phyloP scores from a whole-genome alignment of 139 green algal species.

The Tetradesmus obliquus region DNA sequence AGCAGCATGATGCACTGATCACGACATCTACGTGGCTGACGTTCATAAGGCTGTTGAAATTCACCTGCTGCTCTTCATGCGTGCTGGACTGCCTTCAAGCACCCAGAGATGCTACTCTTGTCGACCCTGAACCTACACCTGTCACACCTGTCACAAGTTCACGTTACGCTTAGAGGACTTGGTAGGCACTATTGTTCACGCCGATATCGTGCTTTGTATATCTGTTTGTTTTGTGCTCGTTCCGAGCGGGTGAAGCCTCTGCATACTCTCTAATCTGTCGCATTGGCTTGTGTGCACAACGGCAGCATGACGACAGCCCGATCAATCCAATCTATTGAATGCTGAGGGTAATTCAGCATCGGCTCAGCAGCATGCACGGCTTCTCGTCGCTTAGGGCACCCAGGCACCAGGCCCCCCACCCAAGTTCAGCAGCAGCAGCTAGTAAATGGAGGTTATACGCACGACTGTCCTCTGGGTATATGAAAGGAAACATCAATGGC shows the following conservation, averaged over 20 bases:
- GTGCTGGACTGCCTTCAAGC: background rate
- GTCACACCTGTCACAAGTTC: background rate
- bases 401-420: background rate
- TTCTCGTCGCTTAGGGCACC: background rate
- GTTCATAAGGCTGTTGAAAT: background rate
- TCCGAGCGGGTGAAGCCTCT: background rate
- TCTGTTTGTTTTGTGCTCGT: background rate
- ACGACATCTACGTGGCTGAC: background rate
- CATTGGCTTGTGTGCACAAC: background rate
- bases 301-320: background rate
- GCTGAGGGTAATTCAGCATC: background rate
- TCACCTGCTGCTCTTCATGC: background rate
- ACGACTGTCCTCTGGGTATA: background rate
- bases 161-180: background rate
- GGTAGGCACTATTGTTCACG: background rate
- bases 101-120: background rate
- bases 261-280: background rate
- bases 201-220: background rate
- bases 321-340: background rate
- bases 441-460: background rate
- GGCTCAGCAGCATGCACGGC: background rate
- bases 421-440: background rate
- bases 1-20: background rate
- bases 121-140: background rate
- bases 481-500: background rate